A percentile compares a stretch with the other conserved stretches of the same genome.
phyloP scores from a whole-genome alignment of 148 eudicot genomes.

The Rhododendron mucronatum region DNA sequence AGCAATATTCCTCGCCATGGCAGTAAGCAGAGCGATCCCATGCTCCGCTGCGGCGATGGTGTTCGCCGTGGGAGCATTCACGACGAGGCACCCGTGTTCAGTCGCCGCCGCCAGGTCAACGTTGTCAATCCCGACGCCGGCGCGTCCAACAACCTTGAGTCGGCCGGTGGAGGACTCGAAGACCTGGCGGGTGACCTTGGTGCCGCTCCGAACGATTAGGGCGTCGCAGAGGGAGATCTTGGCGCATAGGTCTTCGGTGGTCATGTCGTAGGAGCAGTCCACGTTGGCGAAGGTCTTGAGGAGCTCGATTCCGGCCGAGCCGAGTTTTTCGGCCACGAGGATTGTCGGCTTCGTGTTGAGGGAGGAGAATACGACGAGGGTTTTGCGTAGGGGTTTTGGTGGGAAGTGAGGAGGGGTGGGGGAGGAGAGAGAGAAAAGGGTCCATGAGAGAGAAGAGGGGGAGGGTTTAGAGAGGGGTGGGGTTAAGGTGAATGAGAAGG shows the following conservation, averaged over 20 bases:
- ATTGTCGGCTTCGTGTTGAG: slow-evolving; percentile 5
- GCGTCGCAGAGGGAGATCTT: slow-evolving; percentile 16
- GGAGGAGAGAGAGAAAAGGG: slow-evolving; percentile 9
- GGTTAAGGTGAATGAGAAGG: background rate
- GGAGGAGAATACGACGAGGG: background rate
- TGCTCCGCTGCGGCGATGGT: slow-evolving; percentile 19
- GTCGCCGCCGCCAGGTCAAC: slow-evolving; percentile 14
- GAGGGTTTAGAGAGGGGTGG: background rate
- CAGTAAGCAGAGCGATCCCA: slow-evolving; percentile 12
- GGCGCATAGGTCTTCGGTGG: slow-evolving; percentile 12
- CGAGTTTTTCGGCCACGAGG: slow-evolving; percentile 10
- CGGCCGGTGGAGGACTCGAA: slow-evolving; percentile 7
- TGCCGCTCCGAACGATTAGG: slow-evolving; percentile 13
- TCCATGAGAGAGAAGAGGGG: background rate
- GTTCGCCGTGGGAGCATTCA: slow-evolving; percentile 19
- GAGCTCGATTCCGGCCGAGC: background rate
- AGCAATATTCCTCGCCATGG: slow-evolving; percentile 15
- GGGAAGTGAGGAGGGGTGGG: background rate
- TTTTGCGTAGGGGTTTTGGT: background rate
- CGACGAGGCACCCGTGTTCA: slow-evolving; percentile 13
- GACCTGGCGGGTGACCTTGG: slow-evolving; percentile 10
- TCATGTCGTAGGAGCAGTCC: slow-evolving; percentile 9
- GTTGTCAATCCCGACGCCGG: slow-evolving; percentile 19
- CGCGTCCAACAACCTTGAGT: slow-evolving; percentile 19
- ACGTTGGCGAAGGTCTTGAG: slow-evolving; percentile 7